Base-by-base conservation (phyloP, 331 rosid species). In the Rhamnella rubrinervis region DNA sequence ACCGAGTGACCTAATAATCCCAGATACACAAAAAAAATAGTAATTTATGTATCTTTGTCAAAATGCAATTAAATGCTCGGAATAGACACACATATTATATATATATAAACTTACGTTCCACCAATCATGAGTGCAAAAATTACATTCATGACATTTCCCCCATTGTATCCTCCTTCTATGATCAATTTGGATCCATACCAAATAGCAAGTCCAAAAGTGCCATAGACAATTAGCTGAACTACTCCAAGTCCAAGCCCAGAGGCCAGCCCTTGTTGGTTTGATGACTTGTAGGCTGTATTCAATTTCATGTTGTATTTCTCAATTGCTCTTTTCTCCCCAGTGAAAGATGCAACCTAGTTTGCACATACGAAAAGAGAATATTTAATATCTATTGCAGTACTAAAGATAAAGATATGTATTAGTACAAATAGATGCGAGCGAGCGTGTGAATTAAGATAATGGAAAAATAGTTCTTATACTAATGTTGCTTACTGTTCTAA, bases 131-230 rank as follows among this genome's bases (percentile, higher is more conserved):
- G 74, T 21, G 84, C 84, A 25, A 31, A 0, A 31, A 79, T 71
- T 23, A 79, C 79, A 0, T 52, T 69, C 47, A 79, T 38, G 51
- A 79, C 80, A 4, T 23, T 62, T 13, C 84, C 84, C 13, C 84
- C 84, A 8, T n/a, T 21, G 19, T 79, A 79, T 59, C 84, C 84
- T 70, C 65, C 75, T 0, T 74, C 75, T 37, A 74, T 18, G 19
- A 79, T 65, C 83, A 79, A 26, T 68, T 59, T 79, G 6, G 56
- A 78, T 31, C 83, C 83, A 21, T 55, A 79, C 83, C 83, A 79
- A 28, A 55, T 18, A 52, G 76, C 83, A 69, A 79, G 74, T 39
- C 73, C 64, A 65, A 68, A 79, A 73, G 76, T 57, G 58, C 66
- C 70, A 59, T 74, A 64, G 46, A 31, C 0, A 4, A 79, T 68